Base-by-base conservation (phyloP, 208 protist species). In the Leishmania braziliensis region DNA sequence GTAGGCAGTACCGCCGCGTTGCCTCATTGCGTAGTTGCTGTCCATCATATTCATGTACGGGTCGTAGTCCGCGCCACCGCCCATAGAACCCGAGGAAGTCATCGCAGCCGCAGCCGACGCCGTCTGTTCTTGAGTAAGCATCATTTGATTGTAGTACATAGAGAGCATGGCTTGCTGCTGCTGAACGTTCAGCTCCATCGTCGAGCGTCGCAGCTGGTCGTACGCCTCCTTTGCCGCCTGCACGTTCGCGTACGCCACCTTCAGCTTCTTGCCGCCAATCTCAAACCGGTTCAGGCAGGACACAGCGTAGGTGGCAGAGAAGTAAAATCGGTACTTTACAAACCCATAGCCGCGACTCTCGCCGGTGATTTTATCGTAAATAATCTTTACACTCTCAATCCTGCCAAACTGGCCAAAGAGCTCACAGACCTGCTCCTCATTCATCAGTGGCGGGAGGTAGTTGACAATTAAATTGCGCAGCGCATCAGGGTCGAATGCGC, bases 261-360 rank as follows among this genome's bases (percentile, higher is more conserved):
- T 97, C 43, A 97, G 86, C 71, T 88, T 91, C 84, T 97, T 97
- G 4, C 92, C 90, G 16, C 78, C 86, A 80, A 97, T 96, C 66
- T 84, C 80, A 73, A 91, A 97, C 6, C 93, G 90, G 80, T 98
- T 97, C 29, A 98, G 82, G 66, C 81, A 93, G 20, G 86, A 88
- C 51, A 95, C 87, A 23, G 94, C 95, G 81, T 95, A 92, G n/a
- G 90, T 93, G 5, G 95, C 95, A 72, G 92, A 94, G 81, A 95
- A 93, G 77, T 92, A 94, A 53, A 89, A 92, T 14, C 88, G 77
- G 73, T 93, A 97, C 85, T 96, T 93, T 18, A 98, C 92, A 74
- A 98, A 98, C 58, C 94, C 94, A 86, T 98, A 98, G 43, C 95
- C 95, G 18, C 91, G 90, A 72, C 91, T 95, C 85, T 96, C 88